phyloP scores from a whole-genome alignment of 495 filamentous ascomycete species.

The Trichoderma reesei region DNA sequence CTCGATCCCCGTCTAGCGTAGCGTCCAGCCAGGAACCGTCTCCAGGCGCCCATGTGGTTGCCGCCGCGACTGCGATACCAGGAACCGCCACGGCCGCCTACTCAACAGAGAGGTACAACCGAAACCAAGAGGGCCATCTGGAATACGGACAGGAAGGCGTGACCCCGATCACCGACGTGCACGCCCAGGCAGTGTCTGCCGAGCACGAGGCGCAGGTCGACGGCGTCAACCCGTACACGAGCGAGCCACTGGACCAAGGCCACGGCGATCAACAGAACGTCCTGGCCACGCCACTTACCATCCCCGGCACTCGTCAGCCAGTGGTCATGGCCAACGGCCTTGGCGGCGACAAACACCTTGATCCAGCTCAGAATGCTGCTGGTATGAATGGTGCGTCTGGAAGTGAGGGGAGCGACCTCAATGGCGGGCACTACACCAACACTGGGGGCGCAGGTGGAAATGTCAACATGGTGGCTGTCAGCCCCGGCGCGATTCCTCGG shows the following conservation, averaged over 20 bases:
- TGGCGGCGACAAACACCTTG: neutral
- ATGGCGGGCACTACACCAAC: neutral
- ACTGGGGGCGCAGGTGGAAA: neutral
- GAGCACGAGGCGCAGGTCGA: constrained; percentile 31
- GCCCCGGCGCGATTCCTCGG: neutral
- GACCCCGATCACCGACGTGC: constrained; percentile 25
- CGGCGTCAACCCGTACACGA: constrained; percentile 37
- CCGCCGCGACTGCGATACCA: constrained; percentile 43
- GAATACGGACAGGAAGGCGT: constrained; percentile 24
- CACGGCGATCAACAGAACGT: neutral
- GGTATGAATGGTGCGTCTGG: neutral
- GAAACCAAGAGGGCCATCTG: neutral
- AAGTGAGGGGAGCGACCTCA: neutral
- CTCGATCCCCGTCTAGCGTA: constrained; percentile 66
- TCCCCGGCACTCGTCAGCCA: neutral
- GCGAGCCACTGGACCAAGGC: constrained; percentile 15
- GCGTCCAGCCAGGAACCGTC: constrained; percentile 46
- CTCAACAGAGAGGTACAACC: constrained; percentile 19
- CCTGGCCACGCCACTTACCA: neutral
- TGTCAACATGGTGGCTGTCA: neutral
- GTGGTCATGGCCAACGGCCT: neutral
- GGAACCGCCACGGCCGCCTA: constrained; percentile 27
- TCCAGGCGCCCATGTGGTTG: constrained; percentile 41
- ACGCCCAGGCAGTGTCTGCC: constrained; percentile 28
- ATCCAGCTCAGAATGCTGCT: neutral